Evolutionary conservation across 331 rosid genomes (phyloP), one percentile per base, ranked within the genome.

Genomic region (Saraca asoca): DNA sequence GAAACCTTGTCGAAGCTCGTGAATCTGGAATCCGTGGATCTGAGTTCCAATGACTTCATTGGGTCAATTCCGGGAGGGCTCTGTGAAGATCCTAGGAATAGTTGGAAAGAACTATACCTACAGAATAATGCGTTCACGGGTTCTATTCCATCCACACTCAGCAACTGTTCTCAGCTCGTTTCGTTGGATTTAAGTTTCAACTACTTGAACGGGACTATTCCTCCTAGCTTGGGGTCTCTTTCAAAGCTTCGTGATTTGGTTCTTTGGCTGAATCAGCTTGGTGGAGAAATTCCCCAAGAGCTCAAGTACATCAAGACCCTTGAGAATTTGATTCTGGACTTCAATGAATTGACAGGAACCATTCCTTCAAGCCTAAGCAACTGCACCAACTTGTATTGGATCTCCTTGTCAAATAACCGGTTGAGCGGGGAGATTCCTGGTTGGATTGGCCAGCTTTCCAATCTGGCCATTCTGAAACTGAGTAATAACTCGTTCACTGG

Each of bases 141-240:
- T 53, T 72, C 68, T 9, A 84, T 93, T 73, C 97, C 98, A 2
- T 76, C 87, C 5, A 49, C 85, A 6, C 72, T 93, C 8, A 80
- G 91, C 66, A 90, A 93, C 85, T 93, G 98, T 70, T 81, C 96
- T 1, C 65, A 88, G 68, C 91, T 93, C 6, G 90, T 84, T 19
- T 80, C 87, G 0, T 80, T 93, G 19, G 97, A 93, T 76, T 83
- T 93, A 71, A 93, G 98, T 75, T 86, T 93, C 90, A 93, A 93
- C 74, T 80, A 20, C 57, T 79, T 93, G 12, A 77, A 64, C 0
- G 98, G 98, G 3, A 81, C 82, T 0, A 90, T 93, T 75, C 98
- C 98, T 58, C 53, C 85, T 0, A 84, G 91, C 59, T 57, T 93
- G 13, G 97, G 96, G 24, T 84, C 84, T 0, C 79, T 93, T 33